Conservation (phyloP, 2,329 filamentous ascomycete genomes). For the Fusarium albosuccineum region DNA sequence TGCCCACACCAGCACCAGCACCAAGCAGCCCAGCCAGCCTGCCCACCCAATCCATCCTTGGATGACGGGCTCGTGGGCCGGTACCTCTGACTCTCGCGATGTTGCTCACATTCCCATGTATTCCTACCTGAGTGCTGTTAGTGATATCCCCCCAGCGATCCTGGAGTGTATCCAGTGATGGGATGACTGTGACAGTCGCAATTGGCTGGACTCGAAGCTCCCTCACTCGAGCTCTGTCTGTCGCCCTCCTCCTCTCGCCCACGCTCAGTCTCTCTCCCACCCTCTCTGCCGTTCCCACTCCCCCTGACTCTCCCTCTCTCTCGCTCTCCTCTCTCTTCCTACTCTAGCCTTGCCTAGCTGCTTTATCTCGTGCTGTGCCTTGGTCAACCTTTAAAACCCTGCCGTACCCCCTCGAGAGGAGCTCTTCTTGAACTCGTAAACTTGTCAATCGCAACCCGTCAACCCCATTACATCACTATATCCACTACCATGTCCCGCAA, state of each 20-base stretch:
- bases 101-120: slow-evolving; percentile 38
- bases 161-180: slow-evolving; percentile 42
- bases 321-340: slow-evolving; percentile 21
- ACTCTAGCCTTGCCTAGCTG: slow-evolving; percentile 24
- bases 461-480: slow-evolving; percentile 23
- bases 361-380: slow-evolving; percentile 33
- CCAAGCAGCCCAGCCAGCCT: slow-evolving; percentile 16
- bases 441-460: slow-evolving; percentile 26
- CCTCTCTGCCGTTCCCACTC: slow-evolving; percentile 40
- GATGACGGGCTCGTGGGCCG: slow-evolving; percentile 39
- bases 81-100: slow-evolving; percentile 29
- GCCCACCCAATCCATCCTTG: slow-evolving; percentile 32
- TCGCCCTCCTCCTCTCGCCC: slow-evolving; percentile 24
- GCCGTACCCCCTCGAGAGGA: slow-evolving; percentile 27
- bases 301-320: slow-evolving; percentile 32
- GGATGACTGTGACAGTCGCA: slow-evolving; percentile 32
- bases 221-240: slow-evolving; percentile 34
- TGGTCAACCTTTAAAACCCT: slow-evolving; percentile 36
- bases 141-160: slow-evolving; percentile 30
- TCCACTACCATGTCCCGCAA: slow-evolving; percentile 62
- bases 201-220: slow-evolving; percentile 37
- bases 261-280: slow-evolving; percentile 42
- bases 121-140: slow-evolving; percentile 35
- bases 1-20: slow-evolving; percentile 27
- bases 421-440: slow-evolving; percentile 6